Conservation (phyloP, 2,329 filamentous ascomycete genomes). For the Lasiodiplodia citricola region DNA sequence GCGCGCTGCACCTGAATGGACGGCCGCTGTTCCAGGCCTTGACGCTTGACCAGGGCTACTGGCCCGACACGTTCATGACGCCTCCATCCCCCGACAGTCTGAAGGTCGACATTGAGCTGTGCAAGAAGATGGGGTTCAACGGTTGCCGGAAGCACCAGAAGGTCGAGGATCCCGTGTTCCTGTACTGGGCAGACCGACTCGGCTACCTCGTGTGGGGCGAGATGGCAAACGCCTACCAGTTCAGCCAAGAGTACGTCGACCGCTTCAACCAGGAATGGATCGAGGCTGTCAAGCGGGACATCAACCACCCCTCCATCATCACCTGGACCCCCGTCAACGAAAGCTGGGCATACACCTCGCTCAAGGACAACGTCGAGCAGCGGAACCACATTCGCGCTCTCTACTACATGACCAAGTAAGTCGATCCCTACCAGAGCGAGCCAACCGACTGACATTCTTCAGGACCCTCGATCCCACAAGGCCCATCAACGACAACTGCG, state of each 20-base stretch:
- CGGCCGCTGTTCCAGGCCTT: conserved; percentile 66
- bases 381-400: conserved; percentile 68
- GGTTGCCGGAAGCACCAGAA: conserved; percentile 70
- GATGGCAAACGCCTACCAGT: conserved; percentile 69
- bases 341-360: conserved; percentile 67
- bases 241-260: conserved; percentile 62
- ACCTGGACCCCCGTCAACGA: conserved; percentile 72
- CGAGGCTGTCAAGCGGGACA: conserved; percentile 66
- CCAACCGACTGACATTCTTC: not conserved
- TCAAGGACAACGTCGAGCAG: conserved; percentile 63
- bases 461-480: conserved; percentile 65
- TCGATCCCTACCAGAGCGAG: not conserved
- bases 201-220: conserved; percentile 69
- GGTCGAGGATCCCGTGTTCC: conserved; percentile 65
- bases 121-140: conserved; percentile 68
- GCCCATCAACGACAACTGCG: conserved; percentile 73
- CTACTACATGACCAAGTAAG: conserved; percentile 68
- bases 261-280: conserved; percentile 70
- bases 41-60: conserved; percentile 68
- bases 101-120: conserved; percentile 59
- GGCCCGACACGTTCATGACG: conserved; percentile 66
- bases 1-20: conserved; percentile 64
- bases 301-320: conserved; percentile 69
- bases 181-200: conserved; percentile 66
- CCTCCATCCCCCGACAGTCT: conserved; percentile 57